A percentile compares a stretch with the other conserved stretches of the same genome.
Conservation (phyloP, 225 moss, liverwort and hornwort genomes). For the Ulota crispa region DNA sequence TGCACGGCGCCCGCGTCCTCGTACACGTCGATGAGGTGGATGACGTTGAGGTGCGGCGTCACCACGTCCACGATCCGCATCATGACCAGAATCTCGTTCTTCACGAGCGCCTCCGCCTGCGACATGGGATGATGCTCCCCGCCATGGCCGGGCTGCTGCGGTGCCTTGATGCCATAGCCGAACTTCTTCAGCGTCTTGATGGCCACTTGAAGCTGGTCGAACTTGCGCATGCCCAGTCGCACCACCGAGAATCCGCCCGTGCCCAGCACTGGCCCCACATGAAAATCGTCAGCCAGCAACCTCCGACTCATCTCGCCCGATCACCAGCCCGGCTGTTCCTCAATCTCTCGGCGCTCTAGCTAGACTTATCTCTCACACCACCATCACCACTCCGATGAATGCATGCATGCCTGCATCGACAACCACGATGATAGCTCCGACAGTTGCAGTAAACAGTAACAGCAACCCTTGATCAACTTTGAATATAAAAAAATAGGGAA, state of each 20-base stretch:
- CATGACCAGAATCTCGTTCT: conserved; percentile 95
- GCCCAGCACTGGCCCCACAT: conserved; percentile 62
- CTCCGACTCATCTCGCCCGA: conserved; percentile 39
- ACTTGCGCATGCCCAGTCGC: conserved; percentile 48
- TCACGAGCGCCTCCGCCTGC: conserved; percentile 75
- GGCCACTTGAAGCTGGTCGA: conserved; percentile 65
- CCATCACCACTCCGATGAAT: not conserved
- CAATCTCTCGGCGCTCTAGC: not conserved
- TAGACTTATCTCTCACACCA: not conserved
- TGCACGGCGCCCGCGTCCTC: conserved; percentile 57
- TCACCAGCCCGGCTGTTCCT: not conserved
- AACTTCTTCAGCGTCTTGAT: conserved; percentile 79
- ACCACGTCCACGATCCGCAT: conserved; percentile 61
- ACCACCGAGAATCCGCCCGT: conserved; percentile 84
- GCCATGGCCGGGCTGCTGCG: conserved; percentile 19
- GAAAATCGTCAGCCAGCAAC: conserved; percentile 59
- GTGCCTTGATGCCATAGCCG: conserved; percentile 31
- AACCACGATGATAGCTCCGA: not conserved
- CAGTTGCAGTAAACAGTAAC: not conserved
- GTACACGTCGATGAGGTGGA: conserved; percentile 56
- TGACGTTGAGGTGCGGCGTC: conserved; percentile 58
- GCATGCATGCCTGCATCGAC: not conserved
- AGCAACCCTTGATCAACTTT: not conserved
- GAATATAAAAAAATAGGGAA: not conserved
- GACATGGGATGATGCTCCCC: conserved; percentile 30